Conservation (phyloP, 805 yeast species). For the Teunomyces aglyptinius region DNA sequence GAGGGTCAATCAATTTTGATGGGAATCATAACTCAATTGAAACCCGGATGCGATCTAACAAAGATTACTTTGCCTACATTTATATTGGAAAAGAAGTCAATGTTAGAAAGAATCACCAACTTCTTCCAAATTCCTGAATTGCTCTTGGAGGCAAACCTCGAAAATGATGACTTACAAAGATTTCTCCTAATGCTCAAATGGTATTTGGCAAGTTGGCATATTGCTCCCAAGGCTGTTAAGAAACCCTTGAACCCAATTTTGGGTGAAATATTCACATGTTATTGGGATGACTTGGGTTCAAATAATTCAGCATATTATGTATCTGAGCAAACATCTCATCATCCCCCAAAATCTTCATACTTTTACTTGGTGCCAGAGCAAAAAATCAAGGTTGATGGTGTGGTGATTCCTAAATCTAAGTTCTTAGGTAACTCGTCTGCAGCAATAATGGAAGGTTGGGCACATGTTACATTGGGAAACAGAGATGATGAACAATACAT, state of each 20-base stretch:
- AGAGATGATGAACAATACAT: slow-evolving; percentile 68
- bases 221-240: slow-evolving; percentile 97
- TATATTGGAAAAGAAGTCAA: slow-evolving; percentile 89
- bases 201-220: slow-evolving; percentile 97
- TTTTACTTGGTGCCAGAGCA: slow-evolving; percentile 82
- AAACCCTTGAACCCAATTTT: slow-evolving; percentile 94
- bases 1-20: slow-evolving; percentile 84
- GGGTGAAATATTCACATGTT: slow-evolving; percentile 88
- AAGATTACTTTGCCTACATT: slow-evolving; percentile 94
- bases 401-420: slow-evolving; percentile 79
- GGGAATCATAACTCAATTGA: slow-evolving; percentile 85
- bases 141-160: slow-evolving; percentile 63
- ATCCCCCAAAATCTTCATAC: slow-evolving; percentile 96
- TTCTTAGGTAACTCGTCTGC: slow-evolving; percentile 96
- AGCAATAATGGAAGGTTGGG: slow-evolving; percentile 92
- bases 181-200: slow-evolving; percentile 76
- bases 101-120: slow-evolving; percentile 94
- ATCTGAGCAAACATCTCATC: slow-evolving; percentile 95
- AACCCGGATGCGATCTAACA: slow-evolving; percentile 89
- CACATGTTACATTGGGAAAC: slow-evolving; percentile 66
- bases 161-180: slow-evolving; percentile 60
- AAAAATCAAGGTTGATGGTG: slow-evolving; percentile 84
- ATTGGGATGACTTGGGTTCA: slow-evolving; percentile 82
- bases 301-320: slow-evolving; percentile 73
- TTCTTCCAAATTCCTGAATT: slow-evolving; percentile 78